Evolutionary conservation across 2,329 filamentous ascomycete genomes (phyloP).

Genomic region (Fragosphaeria purpurea): DNA sequence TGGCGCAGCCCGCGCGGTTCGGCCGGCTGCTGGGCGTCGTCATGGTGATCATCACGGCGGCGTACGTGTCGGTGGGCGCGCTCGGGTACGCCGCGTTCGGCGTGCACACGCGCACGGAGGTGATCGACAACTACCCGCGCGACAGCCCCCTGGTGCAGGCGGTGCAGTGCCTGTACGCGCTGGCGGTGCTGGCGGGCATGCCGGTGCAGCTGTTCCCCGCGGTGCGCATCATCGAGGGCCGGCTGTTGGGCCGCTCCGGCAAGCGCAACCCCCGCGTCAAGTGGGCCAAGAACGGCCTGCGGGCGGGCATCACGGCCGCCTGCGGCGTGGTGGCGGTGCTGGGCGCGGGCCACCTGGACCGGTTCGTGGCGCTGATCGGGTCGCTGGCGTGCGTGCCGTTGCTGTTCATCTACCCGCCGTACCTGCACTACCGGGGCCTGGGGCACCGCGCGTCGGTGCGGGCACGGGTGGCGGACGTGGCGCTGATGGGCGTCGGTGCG

Average conservation of each 20-base stretch:
- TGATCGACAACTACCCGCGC: conserved; percentile 69
- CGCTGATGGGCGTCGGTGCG: conserved; percentile 52
- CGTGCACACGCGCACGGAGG: conserved; percentile 56
- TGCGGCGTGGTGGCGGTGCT: conserved; percentile 53
- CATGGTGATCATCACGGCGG: conserved; percentile 63
- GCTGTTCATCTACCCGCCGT: conserved; percentile 68
- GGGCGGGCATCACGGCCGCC: conserved; percentile 43
- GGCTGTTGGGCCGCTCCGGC: conserved; percentile 57
- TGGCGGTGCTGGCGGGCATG: conserved; percentile 63
- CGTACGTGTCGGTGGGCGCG: conserved; percentile 63
- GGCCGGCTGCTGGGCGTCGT: conserved; percentile 54
- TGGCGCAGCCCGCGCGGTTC: conserved; percentile 61
- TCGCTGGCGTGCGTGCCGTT: conserved; percentile 65
- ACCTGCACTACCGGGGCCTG: conserved; percentile 57
- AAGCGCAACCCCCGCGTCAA: conserved; percentile 56
- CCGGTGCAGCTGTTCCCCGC: conserved; percentile 69
- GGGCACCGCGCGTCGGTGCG: conserved; percentile 38
- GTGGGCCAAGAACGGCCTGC: conserved; percentile 66
- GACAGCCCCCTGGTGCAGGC: conserved; percentile 62
- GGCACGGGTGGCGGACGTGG: conserved; percentile 49
- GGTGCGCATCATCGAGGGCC: conserved; percentile 59
- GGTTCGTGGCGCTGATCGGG: conserved; percentile 65
- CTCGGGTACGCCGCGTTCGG: conserved; percentile 69
- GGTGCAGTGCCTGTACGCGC: conserved; percentile 63
- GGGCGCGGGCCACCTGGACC: conserved; percentile 60